phyloP scores from a whole-genome alignment of 129 eudicot genomes.

The Smallanthus sonchifolius region DNA sequence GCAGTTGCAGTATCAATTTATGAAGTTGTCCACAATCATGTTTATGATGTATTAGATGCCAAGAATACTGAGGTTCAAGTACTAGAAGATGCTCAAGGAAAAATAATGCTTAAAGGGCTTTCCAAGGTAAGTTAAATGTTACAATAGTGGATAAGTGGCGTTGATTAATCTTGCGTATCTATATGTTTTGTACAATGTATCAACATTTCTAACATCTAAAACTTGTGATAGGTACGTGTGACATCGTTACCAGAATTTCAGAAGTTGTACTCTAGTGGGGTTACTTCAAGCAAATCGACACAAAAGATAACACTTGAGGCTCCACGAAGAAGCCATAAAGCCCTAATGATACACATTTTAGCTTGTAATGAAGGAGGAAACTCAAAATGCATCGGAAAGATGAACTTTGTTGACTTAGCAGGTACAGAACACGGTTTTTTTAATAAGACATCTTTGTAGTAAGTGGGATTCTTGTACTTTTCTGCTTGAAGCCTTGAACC shows the following conservation, averaged over 20 bases:
- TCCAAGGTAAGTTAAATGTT: conserved; percentile 49
- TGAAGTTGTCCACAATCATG: conserved; percentile 70
- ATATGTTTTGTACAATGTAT: not conserved
- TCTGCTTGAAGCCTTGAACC: not conserved
- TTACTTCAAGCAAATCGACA: conserved; percentile 21
- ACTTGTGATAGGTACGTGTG: conserved; percentile 48
- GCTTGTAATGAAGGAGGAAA: conserved; percentile 32
- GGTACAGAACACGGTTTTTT: conserved; percentile 34
- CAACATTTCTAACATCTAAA: not conserved
- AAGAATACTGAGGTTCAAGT: conserved; percentile 60
- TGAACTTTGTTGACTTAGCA: conserved; percentile 87
- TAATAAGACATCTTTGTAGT: not conserved
- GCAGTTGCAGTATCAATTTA: conserved; percentile 55
- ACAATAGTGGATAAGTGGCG: not conserved
- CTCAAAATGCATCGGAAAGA: conserved; percentile 43
- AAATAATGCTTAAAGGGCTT: conserved; percentile 68
- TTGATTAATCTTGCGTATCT: not conserved
- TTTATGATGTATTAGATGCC: conserved; percentile 57
- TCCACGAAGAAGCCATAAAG: conserved; percentile 64
- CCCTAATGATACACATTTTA: conserved; percentile 52
- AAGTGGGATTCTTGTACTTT: not conserved
- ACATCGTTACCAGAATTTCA: conserved; percentile 54
- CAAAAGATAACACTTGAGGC: conserved; percentile 42
- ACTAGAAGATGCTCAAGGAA: conserved; percentile 67
- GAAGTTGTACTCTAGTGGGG: conserved; percentile 32